Conservation (phyloP, 2,329 filamentous ascomycete genomes). For the Scedosporium dehoogii region DNA sequence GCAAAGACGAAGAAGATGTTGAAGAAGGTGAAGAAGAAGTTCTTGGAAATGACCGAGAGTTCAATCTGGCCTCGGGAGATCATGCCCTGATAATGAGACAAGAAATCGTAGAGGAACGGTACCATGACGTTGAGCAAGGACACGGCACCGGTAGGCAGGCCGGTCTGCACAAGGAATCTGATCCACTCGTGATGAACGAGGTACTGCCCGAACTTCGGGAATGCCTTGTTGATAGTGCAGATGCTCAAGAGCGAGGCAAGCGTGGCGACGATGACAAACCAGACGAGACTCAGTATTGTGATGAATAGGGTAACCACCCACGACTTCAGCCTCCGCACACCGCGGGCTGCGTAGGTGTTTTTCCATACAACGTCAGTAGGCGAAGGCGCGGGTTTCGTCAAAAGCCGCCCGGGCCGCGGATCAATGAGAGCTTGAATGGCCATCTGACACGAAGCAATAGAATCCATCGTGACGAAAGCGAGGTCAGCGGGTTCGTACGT, state of each 20-base stretch:
- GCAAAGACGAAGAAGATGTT: slow-evolving; percentile 97
- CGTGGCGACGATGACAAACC: slow-evolving; percentile 72
- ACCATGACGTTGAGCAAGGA: slow-evolving; percentile 84
- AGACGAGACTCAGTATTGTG: slow-evolving; percentile 72
- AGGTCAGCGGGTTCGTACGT: slow-evolving; percentile 70
- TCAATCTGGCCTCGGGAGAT: slow-evolving; percentile 92
- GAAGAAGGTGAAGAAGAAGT: slow-evolving; percentile 99
- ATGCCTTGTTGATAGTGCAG: slow-evolving; percentile 65
- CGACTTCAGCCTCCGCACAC: slow-evolving; percentile 62
- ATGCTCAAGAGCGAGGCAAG: slow-evolving; percentile 73
- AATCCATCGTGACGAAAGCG: slow-evolving; percentile 96
- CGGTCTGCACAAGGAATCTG: slow-evolving; percentile 73
- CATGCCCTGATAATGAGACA: slow-evolving; percentile 87
- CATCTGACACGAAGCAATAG: slow-evolving; percentile 88
- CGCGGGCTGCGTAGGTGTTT: slow-evolving; percentile 77
- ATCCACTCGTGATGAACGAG: slow-evolving; percentile 61
- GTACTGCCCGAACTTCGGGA: slow-evolving; percentile 58
- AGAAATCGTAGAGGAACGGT: slow-evolving; percentile 88
- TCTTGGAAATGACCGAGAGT: slow-evolving; percentile 91
- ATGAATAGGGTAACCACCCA: slow-evolving; percentile 83
- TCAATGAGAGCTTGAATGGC: slow-evolving; percentile 91
- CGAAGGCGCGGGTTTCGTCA: slow-evolving; percentile 78
- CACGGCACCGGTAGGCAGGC: slow-evolving; percentile 73
- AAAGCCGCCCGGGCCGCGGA: slow-evolving; percentile 72
- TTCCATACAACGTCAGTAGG: slow-evolving; percentile 91